A percentile compares a stretch with the other conserved stretches of the same genome.
phyloP scores from a whole-genome alignment of 108 stramenopile genomes.

The Stephanodiscus triporus region DNA sequence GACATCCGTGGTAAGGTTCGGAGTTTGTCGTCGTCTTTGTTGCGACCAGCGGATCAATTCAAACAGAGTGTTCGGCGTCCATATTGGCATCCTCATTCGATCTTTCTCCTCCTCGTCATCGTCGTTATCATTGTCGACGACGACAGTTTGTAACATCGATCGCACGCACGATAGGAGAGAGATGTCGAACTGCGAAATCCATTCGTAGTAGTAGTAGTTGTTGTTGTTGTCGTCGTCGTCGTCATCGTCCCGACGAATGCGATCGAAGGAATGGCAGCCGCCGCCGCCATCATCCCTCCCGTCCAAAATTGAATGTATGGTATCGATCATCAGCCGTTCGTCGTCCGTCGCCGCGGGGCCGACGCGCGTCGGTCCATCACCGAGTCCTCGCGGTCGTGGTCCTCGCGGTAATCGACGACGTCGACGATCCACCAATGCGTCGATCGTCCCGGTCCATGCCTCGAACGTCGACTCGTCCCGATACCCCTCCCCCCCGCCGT shows the following conservation, averaged over 20 bases:
- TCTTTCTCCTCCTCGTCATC: background rate
- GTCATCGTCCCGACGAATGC: too few species aligned
- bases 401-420: background rate
- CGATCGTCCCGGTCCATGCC: conserved; percentile 18
- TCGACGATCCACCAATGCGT: conserved; percentile 20
- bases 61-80: conserved; percentile 9
- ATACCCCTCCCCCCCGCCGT: too few species aligned
- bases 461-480: too few species aligned
- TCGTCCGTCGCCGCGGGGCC: background rate
- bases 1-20: background rate
- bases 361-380: background rate
- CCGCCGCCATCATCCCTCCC: background rate
- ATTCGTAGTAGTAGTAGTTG: background rate
- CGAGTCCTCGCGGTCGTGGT: background rate
- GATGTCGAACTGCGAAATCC: conserved; percentile 12
- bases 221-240: too few species aligned
- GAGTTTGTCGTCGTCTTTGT: conserved; percentile 24
- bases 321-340: conserved; percentile 21
- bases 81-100: background rate
- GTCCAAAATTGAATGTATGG: conserved; percentile 33
- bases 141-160: conserved; percentile 8
- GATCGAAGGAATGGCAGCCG: background rate
- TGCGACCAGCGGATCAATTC: conserved; percentile 41
- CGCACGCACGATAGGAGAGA: conserved; percentile 23
- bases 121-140: background rate